Evolutionary conservation across 2,329 filamentous ascomycete species (phyloP).

Genomic region (Graphilbum sp.): DNA sequence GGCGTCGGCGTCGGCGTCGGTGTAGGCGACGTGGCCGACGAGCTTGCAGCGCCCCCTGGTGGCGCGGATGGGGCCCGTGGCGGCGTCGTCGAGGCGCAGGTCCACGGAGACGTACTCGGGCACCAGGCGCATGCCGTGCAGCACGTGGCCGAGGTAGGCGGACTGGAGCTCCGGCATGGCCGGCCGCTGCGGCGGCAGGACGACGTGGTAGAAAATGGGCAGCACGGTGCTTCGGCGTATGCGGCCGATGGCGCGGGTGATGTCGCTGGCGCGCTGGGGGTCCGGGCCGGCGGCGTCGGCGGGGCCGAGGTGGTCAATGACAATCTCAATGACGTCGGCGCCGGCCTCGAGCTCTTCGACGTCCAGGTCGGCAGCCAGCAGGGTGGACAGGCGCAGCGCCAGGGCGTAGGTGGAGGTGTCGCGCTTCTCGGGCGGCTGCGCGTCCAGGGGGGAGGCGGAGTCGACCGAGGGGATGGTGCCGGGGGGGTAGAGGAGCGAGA

Average conservation of each 20-base stretch:
- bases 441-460: slow-evolving; percentile 41
- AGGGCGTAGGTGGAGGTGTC: slow-evolving; percentile 41
- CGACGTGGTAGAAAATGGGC: slow-evolving; percentile 40
- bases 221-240: slow-evolving; percentile 37
- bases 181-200: slow-evolving; percentile 17
- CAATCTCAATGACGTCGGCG: slow-evolving; percentile 41
- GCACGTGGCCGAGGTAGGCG: slow-evolving; percentile 39
- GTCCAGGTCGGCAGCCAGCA: slow-evolving; percentile 32
- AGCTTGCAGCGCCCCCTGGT: slow-evolving; percentile 40
- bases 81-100: slow-evolving; percentile 33
- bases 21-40: slow-evolving; percentile 37
- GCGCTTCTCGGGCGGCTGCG: slow-evolving; percentile 39
- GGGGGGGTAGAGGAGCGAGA: slow-evolving; percentile 39
- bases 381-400: slow-evolving; percentile 38
- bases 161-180: neutral
- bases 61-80: slow-evolving; percentile 30
- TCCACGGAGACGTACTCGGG: slow-evolving; percentile 52
- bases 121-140: slow-evolving; percentile 46
- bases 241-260: slow-evolving; percentile 38
- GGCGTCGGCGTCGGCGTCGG: slow-evolving; percentile 27
- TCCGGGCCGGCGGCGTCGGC: neutral
- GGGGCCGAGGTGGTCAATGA: slow-evolving; percentile 34
- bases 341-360: slow-evolving; percentile 36
- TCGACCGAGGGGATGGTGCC: slow-evolving; percentile 35
- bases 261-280: slow-evolving; percentile 21